A percentile compares a stretch with the other conserved stretches of the same genome.
Evolutionary conservation across 2,329 filamentous ascomycete species (phyloP).

Genomic region (Simplicillium sp.): DNA sequence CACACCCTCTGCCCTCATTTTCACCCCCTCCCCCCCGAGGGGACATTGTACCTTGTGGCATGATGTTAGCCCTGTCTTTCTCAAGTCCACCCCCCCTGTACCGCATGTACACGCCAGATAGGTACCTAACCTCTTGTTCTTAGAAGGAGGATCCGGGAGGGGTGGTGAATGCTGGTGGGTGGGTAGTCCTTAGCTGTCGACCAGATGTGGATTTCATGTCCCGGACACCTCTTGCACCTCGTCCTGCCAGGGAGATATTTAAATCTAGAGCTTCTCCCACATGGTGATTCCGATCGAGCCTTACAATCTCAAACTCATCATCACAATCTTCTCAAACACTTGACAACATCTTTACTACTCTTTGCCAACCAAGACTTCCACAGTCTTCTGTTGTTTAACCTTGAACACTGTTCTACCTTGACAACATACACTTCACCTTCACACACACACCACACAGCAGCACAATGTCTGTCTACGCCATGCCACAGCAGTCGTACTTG

Average conservation of each 20-base stretch:
- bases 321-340: conserved; percentile 2
- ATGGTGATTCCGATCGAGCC: conserved; percentile 7
- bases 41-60: too few species aligned
- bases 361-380: conserved; percentile 1
- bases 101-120: too few species aligned
- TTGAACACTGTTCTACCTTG: background rate
- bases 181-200: too few species aligned
- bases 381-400: background rate
- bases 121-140: too few species aligned
- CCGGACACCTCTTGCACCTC: too few species aligned
- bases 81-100: too few species aligned
- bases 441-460: background rate
- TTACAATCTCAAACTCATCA: conserved; percentile 6
- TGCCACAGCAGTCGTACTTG: conserved; percentile 19
- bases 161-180: too few species aligned
- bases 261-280: conserved; percentile 7
- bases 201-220: too few species aligned
- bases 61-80: too few species aligned
- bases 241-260: conserved; percentile 1
- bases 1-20: too few species aligned
- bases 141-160: too few species aligned
- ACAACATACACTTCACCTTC: background rate
- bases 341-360: background rate
- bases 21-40: too few species aligned
- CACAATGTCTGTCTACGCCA: conserved; percentile 7